These are phyloP conservation scores for Volvox africanus DNA, from an alignment of 139 green algal species.

Conservation along the genomic window DNA sequence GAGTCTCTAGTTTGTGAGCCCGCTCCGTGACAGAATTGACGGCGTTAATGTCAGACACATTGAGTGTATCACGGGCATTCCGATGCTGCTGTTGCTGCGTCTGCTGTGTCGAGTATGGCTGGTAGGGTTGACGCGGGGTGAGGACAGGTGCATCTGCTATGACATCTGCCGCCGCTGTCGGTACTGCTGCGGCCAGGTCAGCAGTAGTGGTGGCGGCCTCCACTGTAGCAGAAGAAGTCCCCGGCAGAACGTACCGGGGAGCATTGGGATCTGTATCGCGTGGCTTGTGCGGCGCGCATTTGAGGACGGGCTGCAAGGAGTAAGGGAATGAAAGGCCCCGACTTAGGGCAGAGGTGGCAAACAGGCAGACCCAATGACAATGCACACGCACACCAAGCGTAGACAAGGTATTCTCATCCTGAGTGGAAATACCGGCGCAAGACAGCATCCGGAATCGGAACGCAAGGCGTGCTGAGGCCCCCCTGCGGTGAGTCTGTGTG, in stretches of 20 bases:
- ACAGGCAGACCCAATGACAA: too few relatives aligned
- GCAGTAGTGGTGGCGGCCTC: not conserved
- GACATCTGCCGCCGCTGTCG: not conserved
- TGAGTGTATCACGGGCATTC: not conserved
- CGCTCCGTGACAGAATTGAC: not conserved
- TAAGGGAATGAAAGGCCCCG: not conserved
- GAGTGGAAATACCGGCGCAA: too few relatives aligned
- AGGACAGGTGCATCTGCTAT: not conserved
- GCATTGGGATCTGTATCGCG: slow-evolving; percentile 51
- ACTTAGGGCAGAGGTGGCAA: too few relatives aligned
- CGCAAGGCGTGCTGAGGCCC: too few relatives aligned
- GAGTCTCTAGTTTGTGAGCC: not conserved
- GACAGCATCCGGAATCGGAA: too few relatives aligned
- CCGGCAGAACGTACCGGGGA: slow-evolving; percentile 45
- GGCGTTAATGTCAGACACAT: slow-evolving; percentile 38
- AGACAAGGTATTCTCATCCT: too few relatives aligned
- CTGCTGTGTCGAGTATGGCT: not conserved
- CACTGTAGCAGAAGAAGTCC: not conserved
- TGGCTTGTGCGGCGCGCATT: not conserved
- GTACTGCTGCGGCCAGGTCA: not conserved
- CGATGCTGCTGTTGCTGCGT: not conserved
- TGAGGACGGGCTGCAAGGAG: slow-evolving; percentile 7
- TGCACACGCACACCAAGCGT: too few relatives aligned
- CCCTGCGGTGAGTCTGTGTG: too few relatives aligned
- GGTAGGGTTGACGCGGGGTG: not conserved